A percentile compares a stretch with the other conserved stretches of the same genome.
Conservation (phyloP, 148 eudicot genomes). For the Arbutus unedo region DNA sequence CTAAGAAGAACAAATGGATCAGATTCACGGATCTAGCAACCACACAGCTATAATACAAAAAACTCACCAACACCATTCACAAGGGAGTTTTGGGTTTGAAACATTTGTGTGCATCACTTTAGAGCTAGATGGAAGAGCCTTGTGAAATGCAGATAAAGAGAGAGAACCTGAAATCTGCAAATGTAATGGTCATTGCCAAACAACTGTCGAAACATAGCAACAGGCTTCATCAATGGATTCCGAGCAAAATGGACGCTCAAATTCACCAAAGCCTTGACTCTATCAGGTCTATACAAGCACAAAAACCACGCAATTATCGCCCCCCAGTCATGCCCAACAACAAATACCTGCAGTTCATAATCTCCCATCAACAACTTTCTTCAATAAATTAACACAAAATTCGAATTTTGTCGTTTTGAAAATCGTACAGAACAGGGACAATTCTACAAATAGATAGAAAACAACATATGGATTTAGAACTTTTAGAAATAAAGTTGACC, state of each 20-base stretch:
- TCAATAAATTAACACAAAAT: not conserved
- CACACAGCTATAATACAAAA: no score
- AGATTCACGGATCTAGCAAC: no score
- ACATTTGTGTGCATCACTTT: no score
- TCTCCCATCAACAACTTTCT: not conserved
- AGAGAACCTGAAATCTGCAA: conserved; percentile 17
- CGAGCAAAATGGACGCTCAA: conserved; percentile 16
- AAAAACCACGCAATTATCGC: conserved; percentile 14
- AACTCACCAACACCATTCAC: no score
- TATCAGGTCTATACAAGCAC: conserved; percentile 20
- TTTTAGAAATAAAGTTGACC: no score
- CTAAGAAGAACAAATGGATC: no score
- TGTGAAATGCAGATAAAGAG: no score
- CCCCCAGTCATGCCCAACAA: conserved; percentile 17
- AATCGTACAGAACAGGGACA: no score
- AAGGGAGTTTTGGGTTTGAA: no score
- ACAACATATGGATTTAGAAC: no score
- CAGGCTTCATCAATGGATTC: not conserved
- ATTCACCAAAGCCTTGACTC: conserved; percentile 17
- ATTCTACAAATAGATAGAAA: no score
- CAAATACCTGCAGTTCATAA: not conserved
- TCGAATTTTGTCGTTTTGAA: not conserved
- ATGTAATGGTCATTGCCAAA: conserved; percentile 21
- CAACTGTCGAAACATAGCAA: not conserved
- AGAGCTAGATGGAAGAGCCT: no score